phyloP scores from a whole-genome alignment of 2,329 filamentous ascomycete genomes.

The Falciphora oryzae region DNA sequence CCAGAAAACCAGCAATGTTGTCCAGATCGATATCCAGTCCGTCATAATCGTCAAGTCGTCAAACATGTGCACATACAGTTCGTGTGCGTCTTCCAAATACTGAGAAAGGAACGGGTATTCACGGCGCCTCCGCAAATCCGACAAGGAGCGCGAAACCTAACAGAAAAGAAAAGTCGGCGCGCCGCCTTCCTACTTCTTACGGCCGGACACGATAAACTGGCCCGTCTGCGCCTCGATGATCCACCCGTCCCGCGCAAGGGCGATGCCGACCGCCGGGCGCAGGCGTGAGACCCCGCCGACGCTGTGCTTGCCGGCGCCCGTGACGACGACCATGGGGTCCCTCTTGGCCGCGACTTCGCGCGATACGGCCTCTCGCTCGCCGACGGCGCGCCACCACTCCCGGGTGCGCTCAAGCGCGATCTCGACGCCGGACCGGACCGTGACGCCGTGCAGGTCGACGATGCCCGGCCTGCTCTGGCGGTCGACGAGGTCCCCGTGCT shows the following conservation, averaged over 20 bases:
- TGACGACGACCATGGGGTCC: conserved; percentile 66
- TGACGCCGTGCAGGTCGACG: conserved; percentile 84
- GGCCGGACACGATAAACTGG: conserved; percentile 63
- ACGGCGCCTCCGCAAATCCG: background rate
- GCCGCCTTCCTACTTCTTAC: conserved; percentile 16
- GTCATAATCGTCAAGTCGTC: background rate
- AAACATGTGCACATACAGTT: background rate
- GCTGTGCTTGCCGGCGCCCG: conserved; percentile 74
- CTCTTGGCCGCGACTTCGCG: conserved; percentile 34
- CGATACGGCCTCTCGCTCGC: conserved; percentile 37
- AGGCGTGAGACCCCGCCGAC: conserved; percentile 69
- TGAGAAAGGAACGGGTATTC: too few relatives aligned
- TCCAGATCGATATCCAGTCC: background rate
- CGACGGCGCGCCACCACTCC: conserved; percentile 68
- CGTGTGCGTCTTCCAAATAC: background rate
- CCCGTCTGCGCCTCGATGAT: conserved; percentile 68
- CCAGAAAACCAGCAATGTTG: background rate
- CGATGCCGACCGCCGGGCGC: conserved; percentile 72
- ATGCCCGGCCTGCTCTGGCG: conserved; percentile 59
- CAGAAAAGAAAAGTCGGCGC: background rate
- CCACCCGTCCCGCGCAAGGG: conserved; percentile 76
- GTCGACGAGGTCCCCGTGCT: conserved; percentile 65
- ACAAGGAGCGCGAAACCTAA: background rate
- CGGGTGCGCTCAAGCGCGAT: conserved; percentile 65
- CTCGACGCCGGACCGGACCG: conserved; percentile 71